Evolutionary conservation across 75 land plant genomes (phyloP).

Genomic region (Cupressus sempervirens): DNA sequence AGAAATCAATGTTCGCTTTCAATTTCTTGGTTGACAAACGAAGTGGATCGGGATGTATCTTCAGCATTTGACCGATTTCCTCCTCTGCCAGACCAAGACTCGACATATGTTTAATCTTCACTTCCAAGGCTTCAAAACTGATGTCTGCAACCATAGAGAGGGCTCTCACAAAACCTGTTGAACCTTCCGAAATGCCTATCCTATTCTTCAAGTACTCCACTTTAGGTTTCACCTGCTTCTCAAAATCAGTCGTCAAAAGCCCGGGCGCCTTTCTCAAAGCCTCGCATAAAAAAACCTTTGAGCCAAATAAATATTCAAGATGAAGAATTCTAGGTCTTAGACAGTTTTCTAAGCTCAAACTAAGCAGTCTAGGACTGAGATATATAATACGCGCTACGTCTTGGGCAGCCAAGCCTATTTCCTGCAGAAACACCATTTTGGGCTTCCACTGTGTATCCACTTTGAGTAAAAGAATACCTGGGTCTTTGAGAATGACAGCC

Average conservation of each 20-base stretch:
- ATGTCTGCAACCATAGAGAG: background rate
- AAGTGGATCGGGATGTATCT: conserved; percentile 17
- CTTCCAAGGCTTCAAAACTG: conserved; percentile 22
- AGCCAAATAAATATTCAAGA: conserved; percentile 16
- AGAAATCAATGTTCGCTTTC: conserved; percentile 30
- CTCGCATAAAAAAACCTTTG: background rate
- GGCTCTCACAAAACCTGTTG: background rate
- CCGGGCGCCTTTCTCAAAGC: background rate
- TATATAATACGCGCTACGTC: conserved; percentile 13
- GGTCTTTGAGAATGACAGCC: conserved; percentile 17
- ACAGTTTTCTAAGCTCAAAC: background rate
- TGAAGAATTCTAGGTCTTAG: conserved; percentile 8
- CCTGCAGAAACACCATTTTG: conserved; percentile 19
- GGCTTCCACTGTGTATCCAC: conserved; percentile 14
- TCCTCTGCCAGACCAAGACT: conserved; percentile 29
- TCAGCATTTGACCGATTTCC: conserved; percentile 15
- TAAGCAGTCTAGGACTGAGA: conserved; percentile 28
- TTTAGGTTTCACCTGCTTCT: background rate
- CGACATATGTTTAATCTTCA: conserved; percentile 27
- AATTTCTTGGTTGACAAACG: conserved; percentile 29
- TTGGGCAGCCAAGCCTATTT: conserved; percentile 12
- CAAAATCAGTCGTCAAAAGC: background rate
- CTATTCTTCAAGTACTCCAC: background rate
- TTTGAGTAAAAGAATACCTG: conserved; percentile 26
- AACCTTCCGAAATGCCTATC: background rate